These are phyloP conservation scores for Gracilaria gracilis DNA, from an alignment of 23 red algal genomes.

Conservation along the genomic window DNA sequence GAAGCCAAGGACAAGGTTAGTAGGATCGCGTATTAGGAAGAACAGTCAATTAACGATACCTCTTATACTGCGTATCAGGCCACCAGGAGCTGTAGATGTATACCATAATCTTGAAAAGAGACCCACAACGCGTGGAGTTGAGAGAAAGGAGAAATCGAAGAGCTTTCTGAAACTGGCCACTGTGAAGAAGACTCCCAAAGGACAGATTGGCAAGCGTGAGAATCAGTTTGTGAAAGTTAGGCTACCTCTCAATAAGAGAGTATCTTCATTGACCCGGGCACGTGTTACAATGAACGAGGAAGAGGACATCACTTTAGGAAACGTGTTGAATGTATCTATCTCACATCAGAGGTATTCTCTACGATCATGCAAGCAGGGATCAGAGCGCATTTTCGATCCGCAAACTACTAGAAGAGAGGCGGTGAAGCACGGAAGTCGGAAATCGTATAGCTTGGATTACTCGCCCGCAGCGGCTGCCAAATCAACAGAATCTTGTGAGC, in stretches of 20 bases:
- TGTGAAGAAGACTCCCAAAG: neutral
- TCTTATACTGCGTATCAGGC: neutral
- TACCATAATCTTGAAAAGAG: neutral
- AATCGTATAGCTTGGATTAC: neutral
- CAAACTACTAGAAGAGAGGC: neutral
- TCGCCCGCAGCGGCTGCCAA: neutral
- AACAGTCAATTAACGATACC: neutral
- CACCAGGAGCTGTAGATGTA: neutral
- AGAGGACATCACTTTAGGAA: neutral
- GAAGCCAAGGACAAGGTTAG: neutral
- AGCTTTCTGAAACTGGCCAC: neutral
- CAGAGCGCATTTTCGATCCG: neutral
- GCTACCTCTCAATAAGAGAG: neutral
- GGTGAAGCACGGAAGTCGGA: neutral
- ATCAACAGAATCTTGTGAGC: neutral
- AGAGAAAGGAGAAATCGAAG: neutral
- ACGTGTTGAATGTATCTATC: neutral
- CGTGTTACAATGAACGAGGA: neutral
- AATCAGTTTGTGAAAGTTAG: neutral
- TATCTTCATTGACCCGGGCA: neutral
- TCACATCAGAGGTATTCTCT: neutral
- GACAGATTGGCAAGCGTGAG: neutral
- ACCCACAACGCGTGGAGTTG: neutral
- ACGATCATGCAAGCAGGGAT: neutral
- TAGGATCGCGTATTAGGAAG: neutral